These are phyloP conservation scores for Trichoderma breve DNA, from an alignment of 2,329 filamentous ascomycete species.

Conservation along the genomic window DNA sequence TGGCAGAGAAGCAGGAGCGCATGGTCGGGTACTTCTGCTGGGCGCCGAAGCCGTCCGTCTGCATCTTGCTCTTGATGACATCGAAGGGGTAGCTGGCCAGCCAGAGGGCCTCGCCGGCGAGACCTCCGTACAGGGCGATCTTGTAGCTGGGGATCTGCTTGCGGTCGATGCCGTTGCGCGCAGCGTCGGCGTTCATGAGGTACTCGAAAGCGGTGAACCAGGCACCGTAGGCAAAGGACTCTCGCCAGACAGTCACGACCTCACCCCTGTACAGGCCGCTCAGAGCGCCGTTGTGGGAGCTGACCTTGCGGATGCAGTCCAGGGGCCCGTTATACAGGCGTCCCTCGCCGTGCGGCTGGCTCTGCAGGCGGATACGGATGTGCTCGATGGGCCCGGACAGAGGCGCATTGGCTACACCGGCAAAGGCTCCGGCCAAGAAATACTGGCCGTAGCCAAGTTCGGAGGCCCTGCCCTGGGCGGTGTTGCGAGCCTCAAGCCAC, in stretches of 20 bases:
- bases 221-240: conserved; percentile 90
- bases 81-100: conserved; percentile 91
- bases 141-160: conserved; percentile 79
- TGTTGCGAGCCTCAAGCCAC: conserved; percentile 75
- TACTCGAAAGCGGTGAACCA: conserved; percentile 97
- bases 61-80: conserved; percentile 99
- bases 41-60: conserved; percentile 84
- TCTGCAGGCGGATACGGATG: conserved; percentile 92
- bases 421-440: conserved; percentile 87
- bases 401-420: conserved; percentile 83
- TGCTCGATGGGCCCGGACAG: conserved; percentile 94
- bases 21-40: conserved; percentile 73
- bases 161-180: conserved; percentile 71
- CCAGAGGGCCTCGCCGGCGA: conserved; percentile 94
- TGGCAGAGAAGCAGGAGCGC: conserved; percentile 86
- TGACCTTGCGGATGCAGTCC: conserved; percentile 87
- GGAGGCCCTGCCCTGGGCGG: conserved; percentile 56
- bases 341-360: conserved; percentile 82
- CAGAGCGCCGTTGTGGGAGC: conserved; percentile 60
- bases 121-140: conserved; percentile 85
- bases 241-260: conserved; percentile 79
- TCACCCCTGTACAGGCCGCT: conserved; percentile 82
- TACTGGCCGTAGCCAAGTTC: conserved; percentile 79
- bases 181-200: conserved; percentile 87
- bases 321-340: conserved; percentile 79